A percentile compares a stretch with the other conserved stretches of the same genome.
phyloP scores from a whole-genome alignment of 345 rosid species.

The Leavenworthia alabamica region DNA sequence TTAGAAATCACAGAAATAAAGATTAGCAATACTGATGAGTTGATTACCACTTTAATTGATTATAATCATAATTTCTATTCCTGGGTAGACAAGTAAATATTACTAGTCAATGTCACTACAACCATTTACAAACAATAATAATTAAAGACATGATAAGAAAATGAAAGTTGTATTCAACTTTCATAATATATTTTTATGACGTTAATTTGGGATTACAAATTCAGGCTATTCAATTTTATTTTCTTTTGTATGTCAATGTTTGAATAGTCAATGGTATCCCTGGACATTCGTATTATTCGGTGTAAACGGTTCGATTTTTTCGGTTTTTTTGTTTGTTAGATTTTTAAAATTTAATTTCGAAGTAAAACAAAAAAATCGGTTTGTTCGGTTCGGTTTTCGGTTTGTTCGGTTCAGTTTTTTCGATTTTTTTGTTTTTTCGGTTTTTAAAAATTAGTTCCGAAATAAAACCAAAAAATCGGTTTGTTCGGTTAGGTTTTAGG shows the following conservation, averaged over 20 bases:
- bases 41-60: conserved; percentile 16
- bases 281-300: too few species aligned
- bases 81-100: conserved; percentile 10
- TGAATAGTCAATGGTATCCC: background rate
- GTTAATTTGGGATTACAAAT: background rate
- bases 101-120: background rate
- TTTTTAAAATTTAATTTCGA: too few species aligned
- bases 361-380: too few species aligned
- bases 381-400: too few species aligned
- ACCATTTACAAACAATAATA: background rate
- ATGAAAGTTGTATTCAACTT: background rate
- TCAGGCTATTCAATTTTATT: too few species aligned
- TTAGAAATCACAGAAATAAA: conserved; percentile 23
- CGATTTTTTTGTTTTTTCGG: too few species aligned
- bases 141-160: background rate
- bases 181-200: background rate
- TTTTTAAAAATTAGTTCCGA: too few species aligned
- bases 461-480: too few species aligned
- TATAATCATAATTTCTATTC: conserved; percentile 18
- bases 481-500: too few species aligned
- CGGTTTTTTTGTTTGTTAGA: too few species aligned
- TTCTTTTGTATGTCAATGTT: background rate
- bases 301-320: too few species aligned
- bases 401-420: too few species aligned
- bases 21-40: conserved; percentile 19